phyloP scores from a whole-genome alignment of 75 land plant species.

The Pinus taeda region DNA sequence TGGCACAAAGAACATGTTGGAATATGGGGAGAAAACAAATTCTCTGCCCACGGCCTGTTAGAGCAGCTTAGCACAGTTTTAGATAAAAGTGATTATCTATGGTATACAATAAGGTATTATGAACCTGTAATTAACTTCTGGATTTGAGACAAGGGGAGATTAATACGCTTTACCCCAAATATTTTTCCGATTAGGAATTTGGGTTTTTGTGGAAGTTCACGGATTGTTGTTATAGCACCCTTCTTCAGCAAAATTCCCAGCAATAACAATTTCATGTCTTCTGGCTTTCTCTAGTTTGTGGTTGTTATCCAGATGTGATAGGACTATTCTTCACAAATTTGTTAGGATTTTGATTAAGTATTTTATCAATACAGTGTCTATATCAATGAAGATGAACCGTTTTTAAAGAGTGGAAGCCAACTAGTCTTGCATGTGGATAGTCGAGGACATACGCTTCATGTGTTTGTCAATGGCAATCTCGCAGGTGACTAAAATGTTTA shows the following conservation, averaged over 20 bases:
- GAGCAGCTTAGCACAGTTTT: conserved; percentile 61
- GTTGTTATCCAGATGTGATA: too few relatives aligned
- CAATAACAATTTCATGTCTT: too few relatives aligned
- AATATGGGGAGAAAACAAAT: conserved; percentile 7
- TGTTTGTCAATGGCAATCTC: conserved; percentile 45
- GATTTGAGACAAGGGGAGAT: too few relatives aligned
- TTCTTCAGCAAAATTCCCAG: too few relatives aligned
- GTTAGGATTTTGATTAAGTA: too few relatives aligned
- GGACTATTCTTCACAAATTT: too few relatives aligned
- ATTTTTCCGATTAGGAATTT: too few relatives aligned
- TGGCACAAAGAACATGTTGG: conserved; percentile 25
- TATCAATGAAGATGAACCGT: conserved; percentile 19
- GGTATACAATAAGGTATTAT: conserved; percentile 82
- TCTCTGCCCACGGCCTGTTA: conserved; percentile 30
- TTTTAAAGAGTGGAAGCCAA: conserved; percentile 4
- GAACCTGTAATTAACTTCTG: background rate
- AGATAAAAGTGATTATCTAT: conserved; percentile 84
- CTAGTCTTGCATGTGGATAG: conserved; percentile 13
- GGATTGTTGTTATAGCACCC: too few relatives aligned
- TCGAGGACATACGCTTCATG: conserved; percentile 40
- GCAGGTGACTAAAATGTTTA: conserved; percentile 23
- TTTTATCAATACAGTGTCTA: conserved; percentile 18
- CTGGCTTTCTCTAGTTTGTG: too few relatives aligned
- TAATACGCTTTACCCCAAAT: too few relatives aligned
- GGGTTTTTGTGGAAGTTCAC: too few relatives aligned